Evolutionary conservation across 176 grass and related monocot species (phyloP).

Genomic region (Melocanna baccifera): DNA sequence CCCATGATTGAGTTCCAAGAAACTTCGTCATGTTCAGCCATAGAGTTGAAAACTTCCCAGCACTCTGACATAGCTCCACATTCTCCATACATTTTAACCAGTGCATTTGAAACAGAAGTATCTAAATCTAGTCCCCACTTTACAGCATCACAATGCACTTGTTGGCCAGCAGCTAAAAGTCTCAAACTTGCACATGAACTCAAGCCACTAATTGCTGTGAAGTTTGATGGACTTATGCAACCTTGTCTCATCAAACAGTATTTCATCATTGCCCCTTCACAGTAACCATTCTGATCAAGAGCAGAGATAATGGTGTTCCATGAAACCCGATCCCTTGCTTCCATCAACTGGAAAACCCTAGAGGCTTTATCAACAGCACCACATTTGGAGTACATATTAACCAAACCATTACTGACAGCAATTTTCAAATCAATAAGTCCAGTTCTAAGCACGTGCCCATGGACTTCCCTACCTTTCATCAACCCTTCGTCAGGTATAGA

Average conservation of each 20-base stretch:
- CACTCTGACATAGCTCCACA: constrained; percentile 52
- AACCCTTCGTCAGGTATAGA: constrained; percentile 47
- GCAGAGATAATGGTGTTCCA: constrained; percentile 83
- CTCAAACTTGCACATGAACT: constrained; percentile 68
- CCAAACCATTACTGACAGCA: constrained; percentile 58
- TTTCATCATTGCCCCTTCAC: constrained; percentile 49
- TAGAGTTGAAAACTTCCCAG: constrained; percentile 65
- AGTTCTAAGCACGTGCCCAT: constrained; percentile 54
- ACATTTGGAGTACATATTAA: constrained; percentile 84
- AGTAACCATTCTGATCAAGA: constrained; percentile 65
- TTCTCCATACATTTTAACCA: constrained; percentile 82
- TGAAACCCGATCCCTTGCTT: constrained; percentile 57
- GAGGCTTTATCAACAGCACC: constrained; percentile 47
- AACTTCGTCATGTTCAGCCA: constrained; percentile 56
- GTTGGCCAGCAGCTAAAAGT: constrained; percentile 51
- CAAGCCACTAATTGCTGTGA: constrained; percentile 62
- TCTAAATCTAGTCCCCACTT: constrained; percentile 70
- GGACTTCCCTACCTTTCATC: constrained; percentile 67
- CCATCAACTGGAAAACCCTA: constrained; percentile 55
- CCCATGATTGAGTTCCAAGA: constrained; percentile 87
- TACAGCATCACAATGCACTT: constrained; percentile 57
- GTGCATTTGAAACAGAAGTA: constrained; percentile 72
- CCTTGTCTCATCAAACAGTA: constrained; percentile 56
- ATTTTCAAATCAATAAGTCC: constrained; percentile 45
- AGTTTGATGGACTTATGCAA: constrained; percentile 56